phyloP scores from a whole-genome alignment of 164 flowering plant species.

The Umbellularia californica region DNA sequence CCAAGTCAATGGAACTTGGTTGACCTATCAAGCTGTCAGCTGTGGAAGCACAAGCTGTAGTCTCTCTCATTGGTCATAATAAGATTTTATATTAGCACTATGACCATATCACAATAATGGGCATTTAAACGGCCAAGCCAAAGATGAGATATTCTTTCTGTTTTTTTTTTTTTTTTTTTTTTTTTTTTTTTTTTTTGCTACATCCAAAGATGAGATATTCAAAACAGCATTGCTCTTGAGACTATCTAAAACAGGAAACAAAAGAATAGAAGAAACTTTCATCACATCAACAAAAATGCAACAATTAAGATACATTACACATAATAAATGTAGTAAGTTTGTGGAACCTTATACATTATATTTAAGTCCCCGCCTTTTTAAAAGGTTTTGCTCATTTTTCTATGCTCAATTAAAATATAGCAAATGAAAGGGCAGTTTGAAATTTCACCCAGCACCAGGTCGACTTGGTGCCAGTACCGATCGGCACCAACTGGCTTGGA shows the following conservation, averaged over 20 bases:
- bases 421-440: too few relatives aligned
- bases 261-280: not conserved
- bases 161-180: too few relatives aligned
- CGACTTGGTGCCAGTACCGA: too few relatives aligned
- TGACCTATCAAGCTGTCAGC: not conserved
- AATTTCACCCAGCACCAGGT: too few relatives aligned
- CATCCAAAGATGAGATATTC: not conserved
- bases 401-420: too few relatives aligned
- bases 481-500: too few relatives aligned
- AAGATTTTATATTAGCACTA: not conserved
- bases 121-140: not conserved
- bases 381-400: too few relatives aligned
- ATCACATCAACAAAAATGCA: not conserved
- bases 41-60: not conserved
- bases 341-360: not conserved
- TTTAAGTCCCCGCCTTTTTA: too few relatives aligned
- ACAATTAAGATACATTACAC: not conserved
- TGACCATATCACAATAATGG: not conserved
- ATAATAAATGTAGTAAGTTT: not conserved
- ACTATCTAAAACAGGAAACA: not conserved
- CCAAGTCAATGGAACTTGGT: not conserved
- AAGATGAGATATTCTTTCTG: not conserved
- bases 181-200: too few relatives aligned
- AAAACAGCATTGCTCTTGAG: not conserved
- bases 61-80: not conserved